phyloP scores from a whole-genome alignment of 2,329 filamentous ascomycete species.

The Talaromyces verruculosus region DNA sequence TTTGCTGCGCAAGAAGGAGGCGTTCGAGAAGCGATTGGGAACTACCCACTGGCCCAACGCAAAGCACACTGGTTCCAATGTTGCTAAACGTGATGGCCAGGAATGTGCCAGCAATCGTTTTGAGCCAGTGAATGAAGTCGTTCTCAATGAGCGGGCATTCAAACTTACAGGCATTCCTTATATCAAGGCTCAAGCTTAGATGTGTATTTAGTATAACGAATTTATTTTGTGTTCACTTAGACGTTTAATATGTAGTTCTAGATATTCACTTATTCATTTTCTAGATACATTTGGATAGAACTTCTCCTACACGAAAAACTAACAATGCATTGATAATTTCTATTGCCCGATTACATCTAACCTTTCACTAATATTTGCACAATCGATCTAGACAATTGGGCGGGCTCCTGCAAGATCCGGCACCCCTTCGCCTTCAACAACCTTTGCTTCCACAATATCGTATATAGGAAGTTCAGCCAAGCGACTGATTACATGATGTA shows the following conservation, averaged over 20 bases:
- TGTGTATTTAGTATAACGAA: not conserved
- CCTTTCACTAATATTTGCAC: not conserved
- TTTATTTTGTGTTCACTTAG: not conserved
- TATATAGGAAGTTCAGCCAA: slow-evolving; percentile 59
- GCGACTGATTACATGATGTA: slow-evolving; percentile 58
- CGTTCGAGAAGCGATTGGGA: slow-evolving; percentile 32
- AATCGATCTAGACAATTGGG: not conserved
- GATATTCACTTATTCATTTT: not conserved
- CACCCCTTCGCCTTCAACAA: slow-evolving; percentile 57
- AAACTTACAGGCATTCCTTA: slow-evolving; percentile 53
- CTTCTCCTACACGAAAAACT: not conserved
- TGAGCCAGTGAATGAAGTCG: slow-evolving; percentile 42
- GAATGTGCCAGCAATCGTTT: slow-evolving; percentile 19
- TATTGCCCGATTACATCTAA: not conserved
- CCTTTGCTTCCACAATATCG: slow-evolving; percentile 55
- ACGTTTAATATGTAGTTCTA: not conserved
- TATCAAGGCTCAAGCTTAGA: slow-evolving; percentile 25
- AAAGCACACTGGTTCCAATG: not conserved
- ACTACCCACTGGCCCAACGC: slow-evolving; percentile 18
- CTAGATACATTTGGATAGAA: not conserved
- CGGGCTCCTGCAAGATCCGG: slow-evolving; percentile 37
- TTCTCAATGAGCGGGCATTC: slow-evolving; percentile 45
- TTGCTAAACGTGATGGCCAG: not conserved
- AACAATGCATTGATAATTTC: not conserved
- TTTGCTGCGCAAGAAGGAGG: slow-evolving; percentile 35